Evolutionary conservation across 176 grass and related monocot species (phyloP), one percentile per base, ranked within the genome.

Genomic region (Aegilops longissima): DNA sequence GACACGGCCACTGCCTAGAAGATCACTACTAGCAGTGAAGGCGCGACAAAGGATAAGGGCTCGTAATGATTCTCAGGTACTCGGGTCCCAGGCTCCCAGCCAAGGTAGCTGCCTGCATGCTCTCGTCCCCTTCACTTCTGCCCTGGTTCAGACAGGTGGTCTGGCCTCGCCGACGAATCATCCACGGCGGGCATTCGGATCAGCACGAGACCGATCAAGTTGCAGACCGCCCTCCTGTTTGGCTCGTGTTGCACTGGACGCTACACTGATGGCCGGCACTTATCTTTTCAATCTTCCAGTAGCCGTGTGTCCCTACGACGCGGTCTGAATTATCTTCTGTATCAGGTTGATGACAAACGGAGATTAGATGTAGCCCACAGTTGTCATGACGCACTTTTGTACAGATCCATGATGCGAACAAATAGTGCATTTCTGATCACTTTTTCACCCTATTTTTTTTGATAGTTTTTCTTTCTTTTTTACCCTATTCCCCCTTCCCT

Each of bases 11-110:
- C 40, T 4, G 33, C 33, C 4, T 34, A 34, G 3, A 34, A 34
- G 33, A 34, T 34, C 33, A 34, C 33, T 34, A 31, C 3, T 31
- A 31, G 31, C 33, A 83, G 35, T 30, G 1, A n/a, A 17, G 49
- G 6, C 6, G 1, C 61, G 70, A 82, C 31, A 30, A 5, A 77
- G 24, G 79, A 59, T 44, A 56, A 8, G 27, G 14, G 5, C 24
- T 71, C 72, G 72, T 64, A 77, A 64, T 78, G 64, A 73, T 56
- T 73, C 64, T 82, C 83, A 64, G 78, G n/a, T 68, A 69, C 44
- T 70, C 82, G 45, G 76, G 30, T 42, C 36, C 36, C 38, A 39
- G 7, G 36, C 36, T 38, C 36, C 35, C 35, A 36, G 35, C 6
- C 3, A 25, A 31, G 30, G 2, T 31, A 31, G 30, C 30, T 31